Conservation (phyloP, 108 stramenopile species). For the Pseudonitzschia multiseries region DNA sequence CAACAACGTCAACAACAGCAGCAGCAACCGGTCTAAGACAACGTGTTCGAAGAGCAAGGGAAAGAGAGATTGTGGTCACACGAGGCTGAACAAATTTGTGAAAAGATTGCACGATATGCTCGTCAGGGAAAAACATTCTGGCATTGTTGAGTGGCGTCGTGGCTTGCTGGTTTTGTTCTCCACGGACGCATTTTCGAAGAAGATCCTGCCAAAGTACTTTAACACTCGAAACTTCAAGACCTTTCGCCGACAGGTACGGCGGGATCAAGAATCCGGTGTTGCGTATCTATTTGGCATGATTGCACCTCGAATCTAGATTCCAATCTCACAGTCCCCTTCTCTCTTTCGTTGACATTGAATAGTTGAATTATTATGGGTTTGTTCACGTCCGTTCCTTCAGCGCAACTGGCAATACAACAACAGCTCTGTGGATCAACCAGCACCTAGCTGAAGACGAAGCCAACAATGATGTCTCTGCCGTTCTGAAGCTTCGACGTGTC, state of each 20-base stretch:
- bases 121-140: slow-evolving; percentile 55
- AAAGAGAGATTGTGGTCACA: background rate
- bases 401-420: slow-evolving; percentile 60
- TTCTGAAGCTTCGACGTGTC: slow-evolving; percentile 72
- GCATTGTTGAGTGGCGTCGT: slow-evolving; percentile 82
- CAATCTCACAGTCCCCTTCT: background rate
- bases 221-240: slow-evolving; percentile 93
- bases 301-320: background rate
- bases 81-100: slow-evolving; percentile 82
- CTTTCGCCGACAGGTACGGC: slow-evolving; percentile 77
- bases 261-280: background rate
- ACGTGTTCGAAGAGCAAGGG: background rate
- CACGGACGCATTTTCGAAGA: slow-evolving; percentile 79
- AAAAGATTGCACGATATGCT: slow-evolving; percentile 83
- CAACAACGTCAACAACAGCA: no score
- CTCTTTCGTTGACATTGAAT: background rate
- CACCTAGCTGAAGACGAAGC: slow-evolving; percentile 56
- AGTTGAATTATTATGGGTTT: slow-evolving; percentile 85
- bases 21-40: background rate
- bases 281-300: background rate
- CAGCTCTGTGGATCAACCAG: slow-evolving; percentile 87
- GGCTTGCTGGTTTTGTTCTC: slow-evolving; percentile 85
- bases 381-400: slow-evolving; percentile 78
- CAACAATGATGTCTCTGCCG: slow-evolving; percentile 59
- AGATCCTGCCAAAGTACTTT: slow-evolving; percentile 89